Base-by-base conservation (phyloP, 164 flowering plant genomes). In the Houttuynia cordata region DNA sequence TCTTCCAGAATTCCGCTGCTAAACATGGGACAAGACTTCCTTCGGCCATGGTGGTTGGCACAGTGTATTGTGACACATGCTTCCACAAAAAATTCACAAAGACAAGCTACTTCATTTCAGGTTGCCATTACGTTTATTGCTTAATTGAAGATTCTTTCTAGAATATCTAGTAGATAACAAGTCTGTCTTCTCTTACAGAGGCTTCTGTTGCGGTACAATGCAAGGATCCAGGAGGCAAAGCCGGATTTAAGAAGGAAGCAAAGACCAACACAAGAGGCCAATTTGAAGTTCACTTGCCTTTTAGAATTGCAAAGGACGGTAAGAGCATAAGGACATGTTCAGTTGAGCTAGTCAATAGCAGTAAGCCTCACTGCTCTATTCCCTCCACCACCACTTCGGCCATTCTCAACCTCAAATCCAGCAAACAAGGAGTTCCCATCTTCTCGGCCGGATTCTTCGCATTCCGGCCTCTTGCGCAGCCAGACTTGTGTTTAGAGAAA, bases 61-160 rank as follows among this genome's bases (percentile, higher is more conserved):
- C 87, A 22, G 94, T 88, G 47, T 83, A 68, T 68, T 88, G 97
- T 66, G 91, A 88, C 67, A 81, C 94, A 39, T 91, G 97, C 61
- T 85, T 74, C 70, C 78, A 75, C 21, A 64, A 71, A 21, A 71
- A 64, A 57, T 71, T 84, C 77, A 70, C 90, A 23, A 71, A 55
- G 67, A 23, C 64, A 65, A 78, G 78, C 73, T 85, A 81, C 79
- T 83, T 83, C 78, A 80, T 91, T 61, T 67, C 88, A 83, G 97
- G 97, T 90, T 64, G 61, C 47, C 60, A 57, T 47, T 50, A 23
- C 12, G 23, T 30, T 47, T 17, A 10, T 45, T 22, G 2, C 10
- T n/a, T 17, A 45, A 45, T 23, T 20, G n/a, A 10, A 17, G 2
- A 8, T 37, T 34, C 59, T 45, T 4, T 45, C n/a, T n/a, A n/a